Evolutionary conservation across 2,329 filamentous ascomycete genomes (phyloP).

Genomic region (Aureobasidium sp.): DNA sequence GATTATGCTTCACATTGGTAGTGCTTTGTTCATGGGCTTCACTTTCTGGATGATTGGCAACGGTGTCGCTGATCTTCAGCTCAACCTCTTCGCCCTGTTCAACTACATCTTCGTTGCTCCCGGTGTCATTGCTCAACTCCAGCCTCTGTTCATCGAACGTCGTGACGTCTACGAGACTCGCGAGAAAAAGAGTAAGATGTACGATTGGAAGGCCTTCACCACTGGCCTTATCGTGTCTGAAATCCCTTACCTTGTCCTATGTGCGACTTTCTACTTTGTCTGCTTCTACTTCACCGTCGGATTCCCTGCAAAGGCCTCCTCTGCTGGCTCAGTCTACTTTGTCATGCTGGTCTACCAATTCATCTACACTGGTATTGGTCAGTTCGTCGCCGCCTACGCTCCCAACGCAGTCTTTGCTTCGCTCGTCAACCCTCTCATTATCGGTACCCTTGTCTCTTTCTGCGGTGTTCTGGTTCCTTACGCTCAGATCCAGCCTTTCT

Average conservation of each 20-base stretch:
- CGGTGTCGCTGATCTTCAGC: constrained; percentile 30
- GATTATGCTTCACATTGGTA: constrained; percentile 46
- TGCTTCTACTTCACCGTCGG: constrained; percentile 29
- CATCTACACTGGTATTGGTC: constrained; percentile 45
- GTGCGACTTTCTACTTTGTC: constrained; percentile 47
- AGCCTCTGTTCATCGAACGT: constrained; percentile 52
- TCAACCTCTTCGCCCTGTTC: constrained; percentile 27
- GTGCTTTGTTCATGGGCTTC: constrained; percentile 42
- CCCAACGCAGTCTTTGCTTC: constrained; percentile 39
- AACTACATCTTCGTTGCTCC: constrained; percentile 30
- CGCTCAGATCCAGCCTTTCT: constrained; percentile 26
- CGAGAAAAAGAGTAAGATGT: constrained; percentile 58
- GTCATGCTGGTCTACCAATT: constrained; percentile 51
- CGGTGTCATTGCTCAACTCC: constrained; percentile 48
- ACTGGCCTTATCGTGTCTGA: constrained; percentile 63
- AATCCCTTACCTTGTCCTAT: constrained; percentile 56
- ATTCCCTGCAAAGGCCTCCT: constrained; percentile 35
- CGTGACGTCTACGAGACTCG: constrained; percentile 52
- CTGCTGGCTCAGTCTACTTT: constrained; percentile 39
- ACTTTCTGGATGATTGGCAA: constrained; percentile 39
- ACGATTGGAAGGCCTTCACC: constrained; percentile 67
- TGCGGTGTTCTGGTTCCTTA: constrained; percentile 31
- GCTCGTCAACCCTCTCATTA: constrained; percentile 34
- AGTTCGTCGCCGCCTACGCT: constrained; percentile 44
- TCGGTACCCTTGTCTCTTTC: constrained; percentile 26